Conservation (phyloP, 345 rosid species). For the Camelina hispida region DNA sequence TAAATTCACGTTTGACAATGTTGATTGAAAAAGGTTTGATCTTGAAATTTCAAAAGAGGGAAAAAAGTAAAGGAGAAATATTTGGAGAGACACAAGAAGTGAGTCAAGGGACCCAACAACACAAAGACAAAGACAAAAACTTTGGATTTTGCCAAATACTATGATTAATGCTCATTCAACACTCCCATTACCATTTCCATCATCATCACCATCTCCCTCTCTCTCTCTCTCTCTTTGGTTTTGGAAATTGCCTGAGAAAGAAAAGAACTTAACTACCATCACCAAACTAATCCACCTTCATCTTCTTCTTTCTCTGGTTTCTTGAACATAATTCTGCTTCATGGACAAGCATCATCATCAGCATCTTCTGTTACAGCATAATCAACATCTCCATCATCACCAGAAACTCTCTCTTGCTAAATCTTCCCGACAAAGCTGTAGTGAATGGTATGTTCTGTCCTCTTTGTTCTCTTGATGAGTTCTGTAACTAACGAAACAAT, state of each 20-base stretch:
- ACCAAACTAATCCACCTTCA: constrained; percentile 38
- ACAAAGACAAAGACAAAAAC: constrained; percentile 34
- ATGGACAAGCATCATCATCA: constrained; percentile 66
- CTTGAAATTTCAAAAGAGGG: constrained; percentile 35
- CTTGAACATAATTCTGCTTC: constrained; percentile 30
- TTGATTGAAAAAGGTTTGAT: constrained; percentile 33
- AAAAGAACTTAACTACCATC: constrained; percentile 35
- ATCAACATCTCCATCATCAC: constrained; percentile 49
- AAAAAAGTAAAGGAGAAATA: not conserved
- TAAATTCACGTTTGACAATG: constrained; percentile 39
- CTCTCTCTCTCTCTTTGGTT: constrained; percentile 12
- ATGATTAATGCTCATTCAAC: constrained; percentile 43
- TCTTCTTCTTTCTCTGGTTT: constrained; percentile 33
- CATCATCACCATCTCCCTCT: constrained; percentile 16
- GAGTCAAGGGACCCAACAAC: constrained; percentile 40
- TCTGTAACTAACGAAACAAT: not conserved
- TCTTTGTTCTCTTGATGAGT: not conserved
- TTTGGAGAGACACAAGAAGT: constrained; percentile 24
- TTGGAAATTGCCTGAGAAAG: constrained; percentile 49
- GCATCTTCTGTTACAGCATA: constrained; percentile 47
- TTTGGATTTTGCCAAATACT: constrained; percentile 39
- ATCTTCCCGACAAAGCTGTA: constrained; percentile 81
- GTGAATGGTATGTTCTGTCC: constrained; percentile 71
- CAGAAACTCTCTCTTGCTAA: constrained; percentile 74
- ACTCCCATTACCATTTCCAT: constrained; percentile 9